These are phyloP conservation scores for Saccharum officinarum DNA, from an alignment of 176 grass and related monocot species.

Conservation along the genomic window DNA sequence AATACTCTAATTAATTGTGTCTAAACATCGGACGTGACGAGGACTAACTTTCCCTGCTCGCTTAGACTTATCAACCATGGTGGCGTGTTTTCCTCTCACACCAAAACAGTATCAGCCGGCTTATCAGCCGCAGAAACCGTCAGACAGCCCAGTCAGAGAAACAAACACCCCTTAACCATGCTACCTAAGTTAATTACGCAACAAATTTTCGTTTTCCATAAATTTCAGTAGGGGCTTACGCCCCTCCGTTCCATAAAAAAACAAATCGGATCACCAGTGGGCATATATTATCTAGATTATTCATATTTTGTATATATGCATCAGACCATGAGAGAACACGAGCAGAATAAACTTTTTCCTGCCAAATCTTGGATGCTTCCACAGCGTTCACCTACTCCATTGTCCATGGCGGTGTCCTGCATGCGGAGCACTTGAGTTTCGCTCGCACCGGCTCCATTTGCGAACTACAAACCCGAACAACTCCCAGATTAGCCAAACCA, in stretches of 20 bases:
- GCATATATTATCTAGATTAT: no score
- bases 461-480: conserved; percentile 16
- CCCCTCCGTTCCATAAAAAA: no score
- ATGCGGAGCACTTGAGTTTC: neutral
- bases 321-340: conserved; percentile 23
- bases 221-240: no score
- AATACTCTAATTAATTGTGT: no score
- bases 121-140: no score
- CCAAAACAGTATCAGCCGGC: no score
- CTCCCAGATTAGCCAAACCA: neutral
- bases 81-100: no score
- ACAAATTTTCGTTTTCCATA: neutral
- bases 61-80: no score
- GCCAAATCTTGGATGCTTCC: conserved; percentile 60
- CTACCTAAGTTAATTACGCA: neutral
- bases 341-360: neutral
- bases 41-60: no score
- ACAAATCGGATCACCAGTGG: neutral
- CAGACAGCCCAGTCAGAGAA: no score
- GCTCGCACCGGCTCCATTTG: conserved; percentile 16
- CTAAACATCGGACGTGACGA: no score
- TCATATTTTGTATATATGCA: neutral
- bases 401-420: conserved; percentile 27
- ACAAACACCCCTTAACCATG: neutral
- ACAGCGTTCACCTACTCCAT: conserved; percentile 41